phyloP scores from a whole-genome alignment of 73 alveolate species.

The Tetrahymena thermophila region DNA sequence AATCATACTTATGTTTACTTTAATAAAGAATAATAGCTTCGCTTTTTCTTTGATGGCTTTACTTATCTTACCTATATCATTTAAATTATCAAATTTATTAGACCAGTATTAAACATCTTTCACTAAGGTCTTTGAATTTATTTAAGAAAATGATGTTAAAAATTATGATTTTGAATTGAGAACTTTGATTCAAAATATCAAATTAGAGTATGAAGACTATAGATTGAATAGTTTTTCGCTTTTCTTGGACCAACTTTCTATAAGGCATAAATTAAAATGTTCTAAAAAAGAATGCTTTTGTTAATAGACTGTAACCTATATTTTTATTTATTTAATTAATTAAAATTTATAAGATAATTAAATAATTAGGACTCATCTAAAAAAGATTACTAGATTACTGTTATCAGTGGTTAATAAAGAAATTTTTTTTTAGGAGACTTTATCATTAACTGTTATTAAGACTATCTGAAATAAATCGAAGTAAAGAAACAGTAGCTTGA shows the following conservation, averaged over 20 bases:
- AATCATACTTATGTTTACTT: background rate
- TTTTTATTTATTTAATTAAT: background rate
- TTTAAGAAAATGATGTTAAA: background rate
- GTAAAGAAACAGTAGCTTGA: background rate
- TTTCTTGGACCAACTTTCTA: background rate
- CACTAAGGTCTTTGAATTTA: background rate
- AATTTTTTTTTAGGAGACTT: background rate
- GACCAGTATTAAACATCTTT: background rate
- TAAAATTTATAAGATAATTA: background rate
- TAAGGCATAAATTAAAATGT: background rate
- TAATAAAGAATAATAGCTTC: background rate
- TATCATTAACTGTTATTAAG: background rate
- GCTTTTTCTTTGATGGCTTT: background rate
- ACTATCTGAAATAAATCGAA: background rate
- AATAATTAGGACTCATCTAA: background rate
- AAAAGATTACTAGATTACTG: background rate
- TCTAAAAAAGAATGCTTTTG: background rate
- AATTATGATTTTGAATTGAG: background rate
- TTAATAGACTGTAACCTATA: background rate
- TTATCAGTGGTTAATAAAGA: background rate
- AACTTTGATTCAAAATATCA: background rate
- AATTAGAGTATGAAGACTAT: background rate
- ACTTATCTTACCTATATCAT: background rate
- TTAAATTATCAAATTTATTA: background rate
- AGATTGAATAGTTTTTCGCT: background rate